A percentile compares a stretch with the other conserved stretches of the same genome.
Evolutionary conservation across 2,329 filamentous ascomycete species (phyloP).

Genomic region (Arthrobotrys megalospora): DNA sequence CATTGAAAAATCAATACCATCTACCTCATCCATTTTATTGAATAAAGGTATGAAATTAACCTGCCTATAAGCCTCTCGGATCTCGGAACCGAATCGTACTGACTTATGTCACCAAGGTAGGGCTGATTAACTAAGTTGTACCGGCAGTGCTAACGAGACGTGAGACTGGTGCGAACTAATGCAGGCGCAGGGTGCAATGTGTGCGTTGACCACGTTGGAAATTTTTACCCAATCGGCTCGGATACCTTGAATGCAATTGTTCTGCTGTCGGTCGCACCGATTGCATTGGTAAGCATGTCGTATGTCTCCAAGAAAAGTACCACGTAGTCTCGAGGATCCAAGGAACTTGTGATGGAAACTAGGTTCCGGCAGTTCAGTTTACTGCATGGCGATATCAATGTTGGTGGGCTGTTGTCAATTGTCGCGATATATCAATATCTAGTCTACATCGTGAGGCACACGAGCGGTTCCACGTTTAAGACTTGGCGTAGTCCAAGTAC

Average conservation of each 20-base stretch:
- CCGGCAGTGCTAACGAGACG: not conserved
- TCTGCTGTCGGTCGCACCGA: not conserved
- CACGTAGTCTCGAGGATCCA: not conserved
- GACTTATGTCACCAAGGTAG: not conserved
- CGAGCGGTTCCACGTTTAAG: not conserved
- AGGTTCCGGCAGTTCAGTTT: too few species aligned
- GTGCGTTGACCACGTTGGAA: constrained; percentile 27
- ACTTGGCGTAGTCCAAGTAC: not conserved
- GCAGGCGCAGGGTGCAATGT: not conserved
- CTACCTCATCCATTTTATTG: too few species aligned
- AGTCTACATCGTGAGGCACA: not conserved
- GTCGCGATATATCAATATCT: too few species aligned
- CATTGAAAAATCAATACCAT: too few species aligned
- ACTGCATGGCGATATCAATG: too few species aligned
- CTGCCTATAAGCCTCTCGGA: not conserved
- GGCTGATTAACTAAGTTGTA: not conserved
- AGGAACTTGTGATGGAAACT: too few species aligned
- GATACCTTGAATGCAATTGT: constrained; percentile 1
- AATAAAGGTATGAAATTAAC: too few species aligned
- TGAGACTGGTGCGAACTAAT: not conserved
- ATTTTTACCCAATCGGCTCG: constrained; percentile 29
- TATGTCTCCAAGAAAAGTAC: not conserved
- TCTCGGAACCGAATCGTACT: constrained; percentile 1
- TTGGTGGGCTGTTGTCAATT: too few species aligned
- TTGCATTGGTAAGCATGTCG: constrained; percentile 12